Evolutionary conservation across 768 basidiomycete genomes (phyloP), one percentile per base, ranked within the genome.

Genomic region (Rhodotorula paludigena): DNA sequence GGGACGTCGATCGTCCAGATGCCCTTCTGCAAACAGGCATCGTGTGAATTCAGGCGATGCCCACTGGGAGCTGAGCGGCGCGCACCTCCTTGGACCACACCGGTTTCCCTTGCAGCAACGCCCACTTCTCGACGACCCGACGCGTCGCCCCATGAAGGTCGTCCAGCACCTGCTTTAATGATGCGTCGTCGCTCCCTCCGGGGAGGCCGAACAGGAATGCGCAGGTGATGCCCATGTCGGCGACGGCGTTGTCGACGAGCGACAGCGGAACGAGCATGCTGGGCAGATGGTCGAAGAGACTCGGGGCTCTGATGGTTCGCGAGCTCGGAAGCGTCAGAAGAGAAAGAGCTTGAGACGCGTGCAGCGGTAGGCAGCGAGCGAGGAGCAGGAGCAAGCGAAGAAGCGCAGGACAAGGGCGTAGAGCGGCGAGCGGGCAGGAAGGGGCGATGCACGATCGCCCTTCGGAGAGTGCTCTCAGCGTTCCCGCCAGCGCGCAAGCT

Each of bases 1-100:
- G 58, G 58, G 35, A 60, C 38, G 28, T 60, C 45, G 48, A 60
- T 18, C 11, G 38, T 7, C 58, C 58, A 60, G n/a, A 44, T 25
- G n/a, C 47, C 33, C n/a, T 35, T 16, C 58, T 49, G 36, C 30
- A 49, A 30, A 14, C 2, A 9, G 48, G 18, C 5, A 32, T 28
- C 14, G 30, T 12, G 28, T 10, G 48, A 10, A 11, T 30, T 18
- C 14, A 30, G 48, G 41, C 20, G 11, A 41, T 10, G 41, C 12
- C 20, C 41, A 30, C 6, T 7, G 33, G 51, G 18, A 1, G 10
- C 18, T 16, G 30, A 20, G 5, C 10, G 2, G 3, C 14, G 36
- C 53, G 21, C 53, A 54, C 53, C 35, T 54, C 35, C 25, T 54
- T 54, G 5, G 25, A 23, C 53, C 53, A 54, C 23, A 54, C 36